phyloP scores from a whole-genome alignment of 176 grass and related monocot species.

The Hordeum marinum region DNA sequence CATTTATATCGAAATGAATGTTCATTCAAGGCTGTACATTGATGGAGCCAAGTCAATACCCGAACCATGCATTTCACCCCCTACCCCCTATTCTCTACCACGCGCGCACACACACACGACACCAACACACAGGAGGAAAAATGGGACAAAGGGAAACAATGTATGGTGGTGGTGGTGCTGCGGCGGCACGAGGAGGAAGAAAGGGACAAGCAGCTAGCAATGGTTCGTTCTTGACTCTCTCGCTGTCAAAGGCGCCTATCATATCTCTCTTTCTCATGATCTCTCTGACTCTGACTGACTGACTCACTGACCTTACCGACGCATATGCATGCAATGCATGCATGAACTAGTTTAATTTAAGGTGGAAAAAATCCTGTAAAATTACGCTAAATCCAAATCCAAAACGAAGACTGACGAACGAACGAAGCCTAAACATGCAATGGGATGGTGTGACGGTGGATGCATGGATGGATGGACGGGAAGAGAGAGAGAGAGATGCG shows the following conservation, averaged over 20 bases:
- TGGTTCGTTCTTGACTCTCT: conserved; percentile 99
- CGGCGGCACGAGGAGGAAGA: conserved; percentile 4
- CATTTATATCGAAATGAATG: conserved; percentile 61
- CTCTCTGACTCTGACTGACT: background rate
- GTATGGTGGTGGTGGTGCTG: too few species aligned
- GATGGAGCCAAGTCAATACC: conserved; percentile 93
- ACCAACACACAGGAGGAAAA: background rate
- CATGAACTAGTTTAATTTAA: conserved; percentile 20
- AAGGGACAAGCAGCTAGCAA: conserved; percentile 52
- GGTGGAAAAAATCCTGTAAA: background rate
- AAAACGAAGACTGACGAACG: background rate
- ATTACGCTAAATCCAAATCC: background rate
- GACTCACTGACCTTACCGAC: background rate
- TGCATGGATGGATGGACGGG: conserved; percentile 1
- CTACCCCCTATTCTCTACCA: conserved; percentile 37
- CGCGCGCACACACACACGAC: background rate
- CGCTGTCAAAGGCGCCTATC: conserved; percentile 20
- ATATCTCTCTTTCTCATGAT: conserved; percentile 1
- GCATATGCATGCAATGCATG: conserved; percentile 19
- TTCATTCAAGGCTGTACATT: conserved; percentile 75
- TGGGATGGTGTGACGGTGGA: background rate
- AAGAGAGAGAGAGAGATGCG: conserved; percentile 21
- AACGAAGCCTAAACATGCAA: background rate
- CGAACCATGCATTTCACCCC: conserved; percentile 69
- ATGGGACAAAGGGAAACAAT: too few species aligned